Percentiles rank a stretch among this genome's conserved stretches.
phyloP scores from a whole-genome alignment of 2,329 filamentous ascomycete genomes.

The Trichoderma brevicompactum region DNA sequence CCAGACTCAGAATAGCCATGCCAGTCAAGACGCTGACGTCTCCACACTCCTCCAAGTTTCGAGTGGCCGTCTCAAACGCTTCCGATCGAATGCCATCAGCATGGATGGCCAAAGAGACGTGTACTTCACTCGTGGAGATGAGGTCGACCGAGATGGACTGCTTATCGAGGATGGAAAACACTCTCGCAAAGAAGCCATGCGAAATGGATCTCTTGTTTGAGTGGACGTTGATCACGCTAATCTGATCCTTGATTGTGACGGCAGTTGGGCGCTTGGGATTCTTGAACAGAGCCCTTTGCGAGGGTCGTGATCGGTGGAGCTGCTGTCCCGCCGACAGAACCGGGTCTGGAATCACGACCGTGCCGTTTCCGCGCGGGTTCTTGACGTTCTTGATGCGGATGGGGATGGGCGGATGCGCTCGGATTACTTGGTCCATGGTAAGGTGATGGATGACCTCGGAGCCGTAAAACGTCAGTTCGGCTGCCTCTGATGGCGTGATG shows the following conservation, averaged over 20 bases:
- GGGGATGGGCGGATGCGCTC: slow-evolving; percentile 75
- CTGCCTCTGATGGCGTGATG: slow-evolving; percentile 93
- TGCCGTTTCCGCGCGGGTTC: slow-evolving; percentile 78
- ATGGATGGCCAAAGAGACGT: slow-evolving; percentile 96
- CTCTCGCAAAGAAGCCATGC: slow-evolving; percentile 92
- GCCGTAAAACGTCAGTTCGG: slow-evolving; percentile 91
- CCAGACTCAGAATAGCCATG: slow-evolving; percentile 95
- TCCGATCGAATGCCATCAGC: slow-evolving; percentile 68
- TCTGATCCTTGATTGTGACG: slow-evolving; percentile 96
- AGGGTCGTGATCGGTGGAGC: slow-evolving; percentile 58
- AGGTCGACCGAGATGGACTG: slow-evolving; percentile 90
- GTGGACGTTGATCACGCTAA: slow-evolving; percentile 96
- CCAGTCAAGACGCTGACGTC: slow-evolving; percentile 87
- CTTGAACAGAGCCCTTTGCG: slow-evolving; percentile 44
- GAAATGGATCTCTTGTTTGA: slow-evolving; percentile 96
- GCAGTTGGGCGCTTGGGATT: slow-evolving; percentile 79
- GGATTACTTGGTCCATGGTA: slow-evolving; percentile 96
- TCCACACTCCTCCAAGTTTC: slow-evolving; percentile 78
- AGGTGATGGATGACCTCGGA: slow-evolving; percentile 98
- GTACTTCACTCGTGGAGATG: slow-evolving; percentile 94
- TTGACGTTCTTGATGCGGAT: slow-evolving; percentile 93
- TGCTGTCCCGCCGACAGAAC: slow-evolving; percentile 59
- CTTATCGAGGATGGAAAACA: slow-evolving; percentile 88
- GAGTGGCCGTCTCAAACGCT: slow-evolving; percentile 68
- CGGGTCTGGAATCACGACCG: slow-evolving; percentile 79